Evolutionary conservation across 2,329 filamentous ascomycete species (phyloP).

Genomic region (Fusarium equiseti): DNA sequence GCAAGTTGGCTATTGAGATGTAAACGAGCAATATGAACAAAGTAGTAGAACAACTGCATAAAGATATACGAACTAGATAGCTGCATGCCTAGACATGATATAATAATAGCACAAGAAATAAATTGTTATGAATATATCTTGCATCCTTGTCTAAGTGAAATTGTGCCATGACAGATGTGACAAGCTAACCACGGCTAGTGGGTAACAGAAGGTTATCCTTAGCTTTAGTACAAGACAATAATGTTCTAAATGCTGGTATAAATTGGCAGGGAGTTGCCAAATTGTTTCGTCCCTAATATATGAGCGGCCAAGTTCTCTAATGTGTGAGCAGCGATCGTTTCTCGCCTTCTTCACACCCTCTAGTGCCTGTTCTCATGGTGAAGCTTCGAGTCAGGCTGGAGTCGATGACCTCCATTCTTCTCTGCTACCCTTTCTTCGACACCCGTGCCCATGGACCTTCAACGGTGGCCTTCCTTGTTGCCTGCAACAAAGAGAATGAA

Average conservation of each 20-base stretch:
- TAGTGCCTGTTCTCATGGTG: no score
- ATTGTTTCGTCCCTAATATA: neutral
- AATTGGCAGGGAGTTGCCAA: neutral
- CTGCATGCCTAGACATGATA: neutral
- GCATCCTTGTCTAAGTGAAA: neutral
- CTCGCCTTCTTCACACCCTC: no score
- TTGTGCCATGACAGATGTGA: neutral
- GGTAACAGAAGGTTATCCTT: no score
- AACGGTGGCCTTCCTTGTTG: no score
- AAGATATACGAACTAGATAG: neutral
- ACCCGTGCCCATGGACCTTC: no score
- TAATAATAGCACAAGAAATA: neutral
- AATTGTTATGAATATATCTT: neutral
- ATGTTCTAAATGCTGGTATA: neutral
- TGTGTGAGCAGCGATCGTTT: no score
- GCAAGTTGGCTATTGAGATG: slow-evolving; percentile 41
- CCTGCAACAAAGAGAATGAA: no score
- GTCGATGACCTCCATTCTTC: no score
- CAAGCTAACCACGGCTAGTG: neutral
- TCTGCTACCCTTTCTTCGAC: no score
- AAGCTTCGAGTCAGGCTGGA: no score
- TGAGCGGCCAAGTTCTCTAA: neutral
- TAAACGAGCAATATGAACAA: slow-evolving; percentile 1
- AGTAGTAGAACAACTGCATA: neutral
- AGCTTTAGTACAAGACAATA: neutral